These are phyloP conservation scores for Telfairia occidentalis DNA, from an alignment of 331 rosid genomes.

Conservation along the genomic window DNA sequence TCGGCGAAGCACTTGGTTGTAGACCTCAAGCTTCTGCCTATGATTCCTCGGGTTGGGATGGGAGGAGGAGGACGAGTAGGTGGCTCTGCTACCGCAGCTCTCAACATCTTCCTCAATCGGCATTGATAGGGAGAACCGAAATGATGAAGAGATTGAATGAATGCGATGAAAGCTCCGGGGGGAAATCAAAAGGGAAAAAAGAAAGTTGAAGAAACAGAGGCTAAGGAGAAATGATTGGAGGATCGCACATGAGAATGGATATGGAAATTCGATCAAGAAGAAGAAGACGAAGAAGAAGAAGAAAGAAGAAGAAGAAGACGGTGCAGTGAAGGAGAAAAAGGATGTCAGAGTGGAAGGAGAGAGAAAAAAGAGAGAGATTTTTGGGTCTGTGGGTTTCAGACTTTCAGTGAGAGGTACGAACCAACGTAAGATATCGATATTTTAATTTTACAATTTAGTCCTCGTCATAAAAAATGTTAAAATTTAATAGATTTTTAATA, in stretches of 20 bases:
- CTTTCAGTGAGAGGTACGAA: neutral
- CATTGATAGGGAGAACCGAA: conserved; percentile 29
- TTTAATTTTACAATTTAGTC: too few species aligned
- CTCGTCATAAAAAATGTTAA: too few species aligned
- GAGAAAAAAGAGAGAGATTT: neutral
- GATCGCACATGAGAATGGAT: neutral
- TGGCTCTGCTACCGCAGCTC: conserved; percentile 82
- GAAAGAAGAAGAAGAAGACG: neutral
- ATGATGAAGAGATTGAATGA: neutral
- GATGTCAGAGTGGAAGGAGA: neutral
- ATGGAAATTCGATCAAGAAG: neutral
- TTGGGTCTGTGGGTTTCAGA: conserved; percentile 11
- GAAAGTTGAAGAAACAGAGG: neutral
- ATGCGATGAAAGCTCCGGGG: neutral
- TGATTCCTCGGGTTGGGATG: conserved; percentile 48
- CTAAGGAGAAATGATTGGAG: neutral
- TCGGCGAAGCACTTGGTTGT: conserved; percentile 79
- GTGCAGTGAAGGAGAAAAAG: neutral
- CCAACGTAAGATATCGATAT: too few species aligned
- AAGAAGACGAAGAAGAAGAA: neutral
- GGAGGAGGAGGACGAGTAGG: conserved; percentile 39
- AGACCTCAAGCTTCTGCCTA: conserved; percentile 69
- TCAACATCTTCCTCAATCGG: conserved; percentile 64
- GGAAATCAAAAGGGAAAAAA: neutral
- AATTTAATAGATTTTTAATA: too few species aligned